Percentiles rank a stretch among this genome's conserved stretches.
phyloP scores from a whole-genome alignment of 192 early-diverging fungal species.

The Backusella luteola region DNA sequence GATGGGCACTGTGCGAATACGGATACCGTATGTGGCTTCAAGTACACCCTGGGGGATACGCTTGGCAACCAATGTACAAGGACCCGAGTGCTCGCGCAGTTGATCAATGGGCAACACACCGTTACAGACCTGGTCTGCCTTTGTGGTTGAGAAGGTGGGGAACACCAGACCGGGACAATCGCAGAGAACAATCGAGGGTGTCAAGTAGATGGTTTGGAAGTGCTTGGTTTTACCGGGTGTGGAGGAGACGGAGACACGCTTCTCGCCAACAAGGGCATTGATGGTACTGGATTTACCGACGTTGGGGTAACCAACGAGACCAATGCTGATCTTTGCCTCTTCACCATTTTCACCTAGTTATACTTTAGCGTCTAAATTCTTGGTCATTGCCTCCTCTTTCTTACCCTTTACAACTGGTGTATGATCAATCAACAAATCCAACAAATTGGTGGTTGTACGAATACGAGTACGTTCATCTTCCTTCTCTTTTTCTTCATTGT shows the following conservation, averaged over 20 bases:
- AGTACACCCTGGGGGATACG: slow-evolving; percentile 86
- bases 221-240: slow-evolving; percentile 99
- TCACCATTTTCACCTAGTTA: slow-evolving; percentile 36
- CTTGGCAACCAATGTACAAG: slow-evolving; percentile 73
- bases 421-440: slow-evolving; percentile 50
- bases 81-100: slow-evolving; percentile 91
- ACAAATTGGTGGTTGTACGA: slow-evolving; percentile 48
- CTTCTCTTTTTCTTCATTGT: slow-evolving; percentile 40
- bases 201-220: slow-evolving; percentile 98
- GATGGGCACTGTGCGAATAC: slow-evolving; percentile 68
- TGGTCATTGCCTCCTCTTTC: background rate
- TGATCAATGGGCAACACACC: slow-evolving; percentile 99
- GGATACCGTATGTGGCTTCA: slow-evolving; percentile 92
- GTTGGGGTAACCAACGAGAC: slow-evolving; percentile 98
- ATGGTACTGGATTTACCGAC: slow-evolving; percentile 99
- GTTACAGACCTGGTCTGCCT: slow-evolving; percentile 98
- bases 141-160: slow-evolving; percentile 97
- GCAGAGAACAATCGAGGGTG: slow-evolving; percentile 82
- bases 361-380: background rate
- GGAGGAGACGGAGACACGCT: slow-evolving; percentile 90
- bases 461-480: slow-evolving; percentile 53
- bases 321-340: slow-evolving; percentile 66
- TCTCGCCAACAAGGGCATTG: slow-evolving; percentile 94
- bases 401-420: slow-evolving; percentile 43
- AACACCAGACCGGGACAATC: slow-evolving; percentile 99